Conservation (phyloP, 2,329 filamentous ascomycete species). For the Penicillium occitanis region DNA sequence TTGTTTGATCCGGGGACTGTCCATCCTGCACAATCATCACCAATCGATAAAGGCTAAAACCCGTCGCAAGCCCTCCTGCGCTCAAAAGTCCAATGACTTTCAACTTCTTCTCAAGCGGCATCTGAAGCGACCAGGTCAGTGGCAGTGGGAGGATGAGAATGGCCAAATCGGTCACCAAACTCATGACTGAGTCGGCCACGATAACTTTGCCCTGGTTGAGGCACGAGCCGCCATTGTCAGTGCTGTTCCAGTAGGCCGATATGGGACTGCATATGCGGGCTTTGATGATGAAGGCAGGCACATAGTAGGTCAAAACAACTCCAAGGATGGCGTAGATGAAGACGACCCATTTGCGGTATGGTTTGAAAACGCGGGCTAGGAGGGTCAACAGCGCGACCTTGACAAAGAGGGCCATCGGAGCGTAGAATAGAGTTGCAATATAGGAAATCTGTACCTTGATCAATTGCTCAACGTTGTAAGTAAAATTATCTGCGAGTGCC, state of each 20-base stretch:
- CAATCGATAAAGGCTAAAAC: constrained; percentile 41
- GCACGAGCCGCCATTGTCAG: constrained; percentile 28
- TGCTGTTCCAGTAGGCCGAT: constrained; percentile 36
- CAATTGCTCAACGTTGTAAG: background rate
- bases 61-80: constrained; percentile 41
- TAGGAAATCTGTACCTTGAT: constrained; percentile 32
- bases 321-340: constrained; percentile 39
- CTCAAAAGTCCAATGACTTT: constrained; percentile 40
- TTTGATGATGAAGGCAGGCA: constrained; percentile 38
- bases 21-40: constrained; percentile 37
- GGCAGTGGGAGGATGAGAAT: constrained; percentile 40
- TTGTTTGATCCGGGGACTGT: constrained; percentile 32
- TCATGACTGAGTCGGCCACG: constrained; percentile 42
- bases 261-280: constrained; percentile 41
- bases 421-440: constrained; percentile 41
- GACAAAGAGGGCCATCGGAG: constrained; percentile 41
- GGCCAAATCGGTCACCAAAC: constrained; percentile 38
- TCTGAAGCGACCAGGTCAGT: constrained; percentile 42
- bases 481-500: background rate
- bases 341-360: constrained; percentile 34
- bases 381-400: constrained; percentile 42
- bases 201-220: constrained; percentile 40
- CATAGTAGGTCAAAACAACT: constrained; percentile 38
- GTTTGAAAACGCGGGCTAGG: constrained; percentile 40
- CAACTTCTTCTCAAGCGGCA: constrained; percentile 38